Conservation (phyloP, 495 filamentous ascomycete species). For the Podospora fimiseda region DNA sequence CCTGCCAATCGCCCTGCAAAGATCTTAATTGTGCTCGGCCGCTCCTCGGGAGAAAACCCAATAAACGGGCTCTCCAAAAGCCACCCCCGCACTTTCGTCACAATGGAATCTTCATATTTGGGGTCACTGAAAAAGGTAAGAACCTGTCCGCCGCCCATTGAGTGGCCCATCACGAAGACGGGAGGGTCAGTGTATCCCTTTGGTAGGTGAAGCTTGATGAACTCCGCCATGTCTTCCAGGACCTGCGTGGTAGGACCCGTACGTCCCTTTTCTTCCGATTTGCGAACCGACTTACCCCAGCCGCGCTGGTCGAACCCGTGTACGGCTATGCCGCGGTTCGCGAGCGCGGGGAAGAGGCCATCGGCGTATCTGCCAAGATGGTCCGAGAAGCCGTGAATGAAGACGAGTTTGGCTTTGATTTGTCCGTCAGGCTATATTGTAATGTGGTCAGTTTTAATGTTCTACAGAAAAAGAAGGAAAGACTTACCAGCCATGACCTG, state of each 20-base stretch:
- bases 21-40: slow-evolving; percentile 53
- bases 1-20: slow-evolving; percentile 57
- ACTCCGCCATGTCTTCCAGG: slow-evolving; percentile 67
- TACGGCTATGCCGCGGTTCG: slow-evolving; percentile 64
- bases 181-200: slow-evolving; percentile 34
- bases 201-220: slow-evolving; percentile 47
- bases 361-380: slow-evolving; percentile 68
- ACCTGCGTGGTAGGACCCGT: slow-evolving; percentile 67
- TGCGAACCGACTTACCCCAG: slow-evolving; percentile 49
- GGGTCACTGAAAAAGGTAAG: slow-evolving; percentile 43
- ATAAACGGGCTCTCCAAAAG: slow-evolving; percentile 66
- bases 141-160: slow-evolving; percentile 68
- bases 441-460: too few relatives aligned
- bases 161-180: slow-evolving; percentile 82
- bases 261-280: slow-evolving; percentile 50
- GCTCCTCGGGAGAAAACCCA: slow-evolving; percentile 53
- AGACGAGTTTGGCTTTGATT: slow-evolving; percentile 60
- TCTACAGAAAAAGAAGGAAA: too few relatives aligned
- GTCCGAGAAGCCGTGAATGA: slow-evolving; percentile 85
- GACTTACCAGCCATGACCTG: slow-evolving; percentile 76
- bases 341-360: slow-evolving; percentile 58
- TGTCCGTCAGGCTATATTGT: slow-evolving; percentile 40
- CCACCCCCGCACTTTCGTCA: slow-evolving; percentile 53
- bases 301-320: slow-evolving; percentile 75
- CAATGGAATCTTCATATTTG: slow-evolving; percentile 36